phyloP scores from a whole-genome alignment of 495 filamentous ascomycete genomes.

The Trichodelitschia bisporula region DNA sequence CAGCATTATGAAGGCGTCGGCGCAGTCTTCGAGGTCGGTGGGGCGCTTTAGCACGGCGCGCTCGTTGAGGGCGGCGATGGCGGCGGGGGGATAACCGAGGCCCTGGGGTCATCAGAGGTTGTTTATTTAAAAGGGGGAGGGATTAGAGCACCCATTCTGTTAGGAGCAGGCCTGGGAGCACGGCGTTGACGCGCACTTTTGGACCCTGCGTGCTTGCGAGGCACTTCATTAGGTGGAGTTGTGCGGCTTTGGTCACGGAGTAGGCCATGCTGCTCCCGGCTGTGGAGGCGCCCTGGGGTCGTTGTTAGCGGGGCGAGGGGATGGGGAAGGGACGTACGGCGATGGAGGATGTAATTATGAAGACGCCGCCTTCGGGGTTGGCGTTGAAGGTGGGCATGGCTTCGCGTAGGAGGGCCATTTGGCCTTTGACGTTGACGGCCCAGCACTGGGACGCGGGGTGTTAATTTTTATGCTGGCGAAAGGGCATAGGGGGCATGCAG shows the following conservation, averaged over 20 bases:
- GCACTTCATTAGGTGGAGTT: conserved; percentile 47
- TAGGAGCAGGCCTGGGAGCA: conserved; percentile 37
- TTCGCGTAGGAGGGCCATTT: conserved; percentile 33
- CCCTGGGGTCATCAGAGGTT: conserved; percentile 5
- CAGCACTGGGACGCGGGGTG: conserved; percentile 26
- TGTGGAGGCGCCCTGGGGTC: conserved; percentile 19
- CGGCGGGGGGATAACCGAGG: conserved; percentile 11
- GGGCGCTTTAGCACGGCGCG: conserved; percentile 14
- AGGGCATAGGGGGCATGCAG: too few species aligned
- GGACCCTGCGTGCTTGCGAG: conserved; percentile 40
- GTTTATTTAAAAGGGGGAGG: too few species aligned
- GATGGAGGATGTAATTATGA: conserved; percentile 41
- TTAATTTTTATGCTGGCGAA: not conserved
- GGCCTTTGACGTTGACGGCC: conserved; percentile 43
- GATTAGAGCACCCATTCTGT: conserved; percentile 69
- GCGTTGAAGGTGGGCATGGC: conserved; percentile 39
- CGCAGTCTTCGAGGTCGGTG: conserved; percentile 17
- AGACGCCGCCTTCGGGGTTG: conserved; percentile 42
- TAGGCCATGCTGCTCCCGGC: conserved; percentile 39
- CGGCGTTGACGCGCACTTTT: conserved; percentile 42
- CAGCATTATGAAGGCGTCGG: conserved; percentile 15
- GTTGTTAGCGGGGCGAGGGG: conserved; percentile 1
- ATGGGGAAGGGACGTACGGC: conserved; percentile 16
- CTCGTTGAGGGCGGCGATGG: conserved; percentile 10
- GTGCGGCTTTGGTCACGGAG: conserved; percentile 40